phyloP scores from a whole-genome alignment of 2,329 filamentous ascomycete genomes.

The Spiromastix sp. region DNA sequence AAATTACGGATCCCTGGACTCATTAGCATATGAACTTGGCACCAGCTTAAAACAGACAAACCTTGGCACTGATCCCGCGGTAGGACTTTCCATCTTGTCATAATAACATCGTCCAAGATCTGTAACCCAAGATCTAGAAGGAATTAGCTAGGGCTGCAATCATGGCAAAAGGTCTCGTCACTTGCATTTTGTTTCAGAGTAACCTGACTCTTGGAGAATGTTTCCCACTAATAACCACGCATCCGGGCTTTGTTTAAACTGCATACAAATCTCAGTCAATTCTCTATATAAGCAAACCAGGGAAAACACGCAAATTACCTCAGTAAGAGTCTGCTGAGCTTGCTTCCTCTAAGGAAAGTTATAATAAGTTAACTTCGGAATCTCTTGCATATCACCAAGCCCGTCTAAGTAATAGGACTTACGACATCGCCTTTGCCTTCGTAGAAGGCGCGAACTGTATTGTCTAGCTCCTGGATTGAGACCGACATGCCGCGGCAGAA shows the following conservation, averaged over 20 bases:
- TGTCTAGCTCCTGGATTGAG: slow-evolving; percentile 90
- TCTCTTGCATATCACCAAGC: slow-evolving; percentile 8
- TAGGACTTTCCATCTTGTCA: slow-evolving; percentile 97
- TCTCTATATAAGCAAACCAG: too few species aligned
- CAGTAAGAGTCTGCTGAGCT: slow-evolving; percentile 85
- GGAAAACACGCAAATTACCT: slow-evolving; percentile 53
- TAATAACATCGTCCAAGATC: slow-evolving; percentile 95
- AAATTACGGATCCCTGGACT: slow-evolving; percentile 95
- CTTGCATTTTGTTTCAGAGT: slow-evolving; percentile 93
- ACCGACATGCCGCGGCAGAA: slow-evolving; percentile 44
- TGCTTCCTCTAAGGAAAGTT: slow-evolving; percentile 69
- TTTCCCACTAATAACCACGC: slow-evolving; percentile 96
- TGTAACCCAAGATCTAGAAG: slow-evolving; percentile 75
- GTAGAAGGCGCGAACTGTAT: slow-evolving; percentile 91
- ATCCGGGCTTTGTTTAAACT: slow-evolving; percentile 99
- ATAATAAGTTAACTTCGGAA: slow-evolving; percentile 27
- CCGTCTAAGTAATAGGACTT: too few species aligned
- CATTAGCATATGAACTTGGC: slow-evolving; percentile 15
- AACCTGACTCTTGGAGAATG: slow-evolving; percentile 85
- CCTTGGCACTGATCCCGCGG: slow-evolving; percentile 93
- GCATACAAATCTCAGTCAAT: slow-evolving; percentile 12
- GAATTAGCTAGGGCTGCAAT: slow-evolving; percentile 23
- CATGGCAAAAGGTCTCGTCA: slow-evolving; percentile 14
- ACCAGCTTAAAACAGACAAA: slow-evolving; percentile 22
- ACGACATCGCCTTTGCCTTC: slow-evolving; percentile 92